Evolutionary conservation across 371 early-diverging fungal genomes (phyloP).

Genomic region (Mortierella sp.): DNA sequence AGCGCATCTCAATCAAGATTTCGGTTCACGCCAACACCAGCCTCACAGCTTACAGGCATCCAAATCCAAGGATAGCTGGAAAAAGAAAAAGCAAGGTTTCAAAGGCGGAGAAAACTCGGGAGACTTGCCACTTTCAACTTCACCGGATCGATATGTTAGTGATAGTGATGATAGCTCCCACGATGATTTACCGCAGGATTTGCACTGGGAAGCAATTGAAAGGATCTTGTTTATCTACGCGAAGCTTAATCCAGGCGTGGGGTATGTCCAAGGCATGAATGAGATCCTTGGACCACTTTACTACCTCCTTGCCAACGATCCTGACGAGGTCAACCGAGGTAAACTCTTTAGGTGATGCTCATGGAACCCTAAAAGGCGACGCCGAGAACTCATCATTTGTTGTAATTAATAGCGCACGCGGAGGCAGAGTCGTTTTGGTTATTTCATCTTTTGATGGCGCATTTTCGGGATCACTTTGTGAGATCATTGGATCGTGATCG

Average conservation of each 20-base stretch:
- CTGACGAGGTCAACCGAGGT: conserved; percentile 59
- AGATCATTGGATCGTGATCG: conserved; percentile 73
- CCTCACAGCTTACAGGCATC: conserved; percentile 37
- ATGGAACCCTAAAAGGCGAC: background rate
- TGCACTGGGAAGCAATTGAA: conserved; percentile 89
- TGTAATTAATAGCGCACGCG: conserved; percentile 70
- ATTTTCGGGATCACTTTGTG: conserved; percentile 86
- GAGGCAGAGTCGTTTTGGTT: conserved; percentile 91
- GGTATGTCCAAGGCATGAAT: conserved; percentile 95
- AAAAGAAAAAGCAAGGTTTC: conserved; percentile 14
- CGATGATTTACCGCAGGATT: conserved; percentile 62
- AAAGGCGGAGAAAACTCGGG: conserved; percentile 2
- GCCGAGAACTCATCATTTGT: background rate
- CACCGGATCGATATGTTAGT: background rate
- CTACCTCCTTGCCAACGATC: conserved; percentile 81
- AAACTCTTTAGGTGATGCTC: background rate
- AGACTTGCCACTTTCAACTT: conserved; percentile 1
- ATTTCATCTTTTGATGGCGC: conserved; percentile 79
- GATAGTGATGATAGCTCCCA: conserved; percentile 13
- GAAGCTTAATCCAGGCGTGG: conserved; percentile 87
- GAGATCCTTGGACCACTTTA: conserved; percentile 89
- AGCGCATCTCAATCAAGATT: conserved; percentile 72
- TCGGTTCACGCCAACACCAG: conserved; percentile 61
- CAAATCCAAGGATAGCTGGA: conserved; percentile 25
- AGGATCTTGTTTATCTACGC: conserved; percentile 88